Conservation (phyloP, 805 yeast species). For the Limtongozyma cylindracea region DNA sequence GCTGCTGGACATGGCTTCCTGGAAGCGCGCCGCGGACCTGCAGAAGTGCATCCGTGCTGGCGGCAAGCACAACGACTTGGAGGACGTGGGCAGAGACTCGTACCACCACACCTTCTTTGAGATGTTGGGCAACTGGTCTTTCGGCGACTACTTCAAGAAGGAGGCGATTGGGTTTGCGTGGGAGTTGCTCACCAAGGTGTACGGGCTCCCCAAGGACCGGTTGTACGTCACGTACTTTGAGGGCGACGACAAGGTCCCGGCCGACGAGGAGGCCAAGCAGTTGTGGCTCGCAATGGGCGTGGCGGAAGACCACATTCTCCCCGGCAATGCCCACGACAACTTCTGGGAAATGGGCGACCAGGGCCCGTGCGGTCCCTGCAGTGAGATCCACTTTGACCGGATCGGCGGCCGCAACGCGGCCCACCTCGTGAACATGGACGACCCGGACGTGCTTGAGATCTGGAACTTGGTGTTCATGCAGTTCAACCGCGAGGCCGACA, state of each 20-base stretch:
- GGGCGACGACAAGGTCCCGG: slow-evolving; percentile 78
- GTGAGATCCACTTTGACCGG: slow-evolving; percentile 93
- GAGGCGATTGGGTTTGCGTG: slow-evolving; percentile 81
- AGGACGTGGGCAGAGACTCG: slow-evolving; percentile 94
- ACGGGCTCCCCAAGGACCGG: slow-evolving; percentile 55
- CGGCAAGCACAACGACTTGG: slow-evolving; percentile 95
- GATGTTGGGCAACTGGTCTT: slow-evolving; percentile 99
- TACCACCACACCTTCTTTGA: slow-evolving; percentile 98
- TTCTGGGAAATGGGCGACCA: slow-evolving; percentile 99
- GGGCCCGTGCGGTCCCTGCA: slow-evolving; percentile 99
- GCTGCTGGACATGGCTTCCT: slow-evolving; percentile 54
- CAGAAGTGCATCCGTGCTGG: slow-evolving; percentile 99
- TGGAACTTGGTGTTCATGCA: slow-evolving; percentile 98
- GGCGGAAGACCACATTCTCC: slow-evolving; percentile 73
- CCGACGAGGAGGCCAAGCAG: slow-evolving; percentile 84
- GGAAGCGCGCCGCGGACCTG: slow-evolving; percentile 82
- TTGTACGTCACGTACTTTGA: slow-evolving; percentile 92
- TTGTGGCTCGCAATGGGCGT: slow-evolving; percentile 79
- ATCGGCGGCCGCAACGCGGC: slow-evolving; percentile 97
- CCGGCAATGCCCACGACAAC: slow-evolving; percentile 78
- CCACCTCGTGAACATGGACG: slow-evolving; percentile 77
- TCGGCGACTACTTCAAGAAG: slow-evolving; percentile 93
- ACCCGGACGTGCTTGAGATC: slow-evolving; percentile 90
- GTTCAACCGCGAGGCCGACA: slow-evolving; percentile 82
- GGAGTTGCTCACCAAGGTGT: slow-evolving; percentile 74